These are phyloP conservation scores for Otatea glauca DNA, from an alignment of 176 grass and related monocot genomes.

Conservation along the genomic window DNA sequence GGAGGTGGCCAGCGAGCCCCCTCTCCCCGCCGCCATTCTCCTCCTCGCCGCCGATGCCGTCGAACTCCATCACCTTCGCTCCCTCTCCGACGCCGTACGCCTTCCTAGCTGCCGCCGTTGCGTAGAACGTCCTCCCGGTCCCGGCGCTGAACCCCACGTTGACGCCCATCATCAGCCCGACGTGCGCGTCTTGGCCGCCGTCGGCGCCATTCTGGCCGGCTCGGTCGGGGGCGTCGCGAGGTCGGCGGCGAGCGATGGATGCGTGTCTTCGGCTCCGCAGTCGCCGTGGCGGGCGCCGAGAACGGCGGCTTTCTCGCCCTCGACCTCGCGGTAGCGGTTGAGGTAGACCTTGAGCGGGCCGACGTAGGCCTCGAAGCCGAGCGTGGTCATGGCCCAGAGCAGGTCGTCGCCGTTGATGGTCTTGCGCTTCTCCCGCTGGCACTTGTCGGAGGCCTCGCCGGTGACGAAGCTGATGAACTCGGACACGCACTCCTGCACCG, in stretches of 20 bases:
- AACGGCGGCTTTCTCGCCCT: conserved; percentile 74
- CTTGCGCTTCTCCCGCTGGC: conserved; percentile 97
- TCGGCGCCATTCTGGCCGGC: not conserved
- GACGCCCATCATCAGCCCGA: conserved; percentile 53
- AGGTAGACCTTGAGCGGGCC: conserved; percentile 73
- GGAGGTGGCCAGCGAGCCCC: conserved; percentile 45
- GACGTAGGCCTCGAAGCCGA: conserved; percentile 87
- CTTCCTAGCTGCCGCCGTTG: conserved; percentile 28
- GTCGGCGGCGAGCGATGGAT: not conserved
- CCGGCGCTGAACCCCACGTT: conserved; percentile 36
- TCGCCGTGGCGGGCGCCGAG: conserved; percentile 37
- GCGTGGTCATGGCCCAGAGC: conserved; percentile 91
- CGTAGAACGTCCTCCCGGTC: conserved; percentile 43
- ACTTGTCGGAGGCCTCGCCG: conserved; percentile 96
- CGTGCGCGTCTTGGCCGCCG: conserved; percentile 26
- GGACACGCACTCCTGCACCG: conserved; percentile 96
- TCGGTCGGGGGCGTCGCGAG: not conserved
- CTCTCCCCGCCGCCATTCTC: conserved; percentile 42
- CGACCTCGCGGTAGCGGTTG: conserved; percentile 70
- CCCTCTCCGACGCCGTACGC: conserved; percentile 37
- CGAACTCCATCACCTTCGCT: conserved; percentile 41
- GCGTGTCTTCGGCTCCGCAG: not conserved
- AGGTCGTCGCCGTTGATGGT: conserved; percentile 97
- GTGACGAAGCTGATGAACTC: conserved; percentile 98
- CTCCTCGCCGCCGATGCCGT: conserved; percentile 35